Conservation (phyloP, 805 yeast genomes). For the Yamadazyma paraphyllophila region DNA sequence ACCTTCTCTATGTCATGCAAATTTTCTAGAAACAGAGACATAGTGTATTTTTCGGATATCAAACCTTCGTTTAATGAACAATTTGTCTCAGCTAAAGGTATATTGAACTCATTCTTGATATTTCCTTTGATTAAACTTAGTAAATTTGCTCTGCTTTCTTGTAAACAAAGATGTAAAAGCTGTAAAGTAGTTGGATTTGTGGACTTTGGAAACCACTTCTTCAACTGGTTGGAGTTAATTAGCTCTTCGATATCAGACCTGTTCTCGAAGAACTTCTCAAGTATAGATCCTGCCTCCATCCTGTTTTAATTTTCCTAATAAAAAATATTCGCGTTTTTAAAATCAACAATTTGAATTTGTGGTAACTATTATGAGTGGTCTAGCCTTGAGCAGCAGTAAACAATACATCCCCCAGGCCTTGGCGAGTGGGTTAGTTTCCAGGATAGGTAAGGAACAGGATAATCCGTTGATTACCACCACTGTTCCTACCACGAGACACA, state of each 20-base stretch:
- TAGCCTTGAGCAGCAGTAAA: conserved; percentile 1
- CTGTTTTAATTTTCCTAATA: not conserved
- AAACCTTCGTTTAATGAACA: conserved; percentile 3
- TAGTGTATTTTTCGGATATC: conserved; percentile 6
- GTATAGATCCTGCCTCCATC: conserved; percentile 13
- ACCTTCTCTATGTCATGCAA: conserved; percentile 2
- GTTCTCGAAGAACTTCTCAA: conserved; percentile 11
- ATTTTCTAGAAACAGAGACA: conserved; percentile 5
- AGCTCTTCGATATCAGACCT: conserved; percentile 11
- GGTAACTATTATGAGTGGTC: not conserved
- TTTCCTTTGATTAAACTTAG: conserved; percentile 9
- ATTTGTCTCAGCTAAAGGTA: conserved; percentile 18
- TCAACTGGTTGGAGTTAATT: conserved; percentile 7
- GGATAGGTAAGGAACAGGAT: conserved; percentile 65
- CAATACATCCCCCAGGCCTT: conserved; percentile 69
- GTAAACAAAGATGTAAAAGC: conserved; percentile 3
- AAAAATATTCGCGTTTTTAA: conserved; percentile 1
- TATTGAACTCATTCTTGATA: conserved; percentile 20
- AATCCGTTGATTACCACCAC: conserved; percentile 67
- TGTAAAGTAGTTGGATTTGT: conserved; percentile 10
- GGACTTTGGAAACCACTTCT: conserved; percentile 12
- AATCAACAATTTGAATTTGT: conserved; percentile 2
- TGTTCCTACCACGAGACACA: conserved; percentile 72
- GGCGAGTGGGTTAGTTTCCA: conserved; percentile 67
- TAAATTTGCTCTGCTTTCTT: conserved; percentile 4